Evolutionary conservation across 768 basidiomycete species (phyloP).

Genomic region (Panus rudis): DNA sequence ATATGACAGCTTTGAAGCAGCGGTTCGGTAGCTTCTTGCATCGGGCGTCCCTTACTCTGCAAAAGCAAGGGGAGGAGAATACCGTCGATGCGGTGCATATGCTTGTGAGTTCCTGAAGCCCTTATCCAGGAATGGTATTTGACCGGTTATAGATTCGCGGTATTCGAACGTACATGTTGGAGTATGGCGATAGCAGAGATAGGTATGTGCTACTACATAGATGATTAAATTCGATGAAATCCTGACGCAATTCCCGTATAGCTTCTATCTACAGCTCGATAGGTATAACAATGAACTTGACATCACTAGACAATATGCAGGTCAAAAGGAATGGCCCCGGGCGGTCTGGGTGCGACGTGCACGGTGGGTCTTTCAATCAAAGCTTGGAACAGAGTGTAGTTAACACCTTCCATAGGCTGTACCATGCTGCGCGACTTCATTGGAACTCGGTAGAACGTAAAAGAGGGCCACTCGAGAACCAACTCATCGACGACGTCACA

Average conservation of each 20-base stretch:
- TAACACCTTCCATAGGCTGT: constrained; percentile 33
- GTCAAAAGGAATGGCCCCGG: constrained; percentile 74
- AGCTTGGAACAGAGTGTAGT: neutral
- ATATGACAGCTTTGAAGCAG: constrained; percentile 46
- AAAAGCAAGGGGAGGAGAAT: constrained; percentile 71
- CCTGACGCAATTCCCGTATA: constrained; percentile 17
- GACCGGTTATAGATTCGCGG: constrained; percentile 44
- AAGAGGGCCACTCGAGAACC: constrained; percentile 51
- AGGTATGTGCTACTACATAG: constrained; percentile 26
- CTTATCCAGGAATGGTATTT: neutral
- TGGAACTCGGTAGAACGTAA: constrained; percentile 72
- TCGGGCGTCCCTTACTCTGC: constrained; percentile 57
- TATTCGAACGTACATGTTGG: constrained; percentile 64
- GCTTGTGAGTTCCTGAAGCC: constrained; percentile 37
- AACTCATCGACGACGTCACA: constrained; percentile 61
- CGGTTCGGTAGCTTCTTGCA: constrained; percentile 70
- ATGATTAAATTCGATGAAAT: constrained; percentile 18
- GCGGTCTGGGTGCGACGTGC: constrained; percentile 62
- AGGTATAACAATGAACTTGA: constrained; percentile 54
- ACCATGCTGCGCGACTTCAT: constrained; percentile 58
- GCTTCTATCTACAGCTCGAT: constrained; percentile 52
- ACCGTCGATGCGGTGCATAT: constrained; percentile 76
- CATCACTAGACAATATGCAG: constrained; percentile 59
- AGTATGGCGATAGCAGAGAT: constrained; percentile 69
- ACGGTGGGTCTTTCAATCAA: constrained; percentile 35